A percentile compares a stretch with the other conserved stretches of the same genome.
phyloP scores from a whole-genome alignment of 1,284 basidiomycete genomes.

The Trametes hirsuta region DNA sequence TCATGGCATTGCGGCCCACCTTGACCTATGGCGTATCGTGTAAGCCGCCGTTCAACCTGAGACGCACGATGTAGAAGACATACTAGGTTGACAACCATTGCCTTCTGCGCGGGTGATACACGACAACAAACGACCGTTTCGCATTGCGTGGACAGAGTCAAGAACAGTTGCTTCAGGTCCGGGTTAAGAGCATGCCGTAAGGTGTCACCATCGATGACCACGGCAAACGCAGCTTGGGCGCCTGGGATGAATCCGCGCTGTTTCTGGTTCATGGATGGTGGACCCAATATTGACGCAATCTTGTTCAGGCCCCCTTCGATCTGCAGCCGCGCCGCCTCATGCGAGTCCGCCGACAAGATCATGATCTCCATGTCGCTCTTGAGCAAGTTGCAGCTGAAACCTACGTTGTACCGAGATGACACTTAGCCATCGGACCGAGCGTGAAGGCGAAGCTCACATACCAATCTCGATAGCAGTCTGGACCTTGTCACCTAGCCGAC shows the following conservation, averaged over 20 bases:
- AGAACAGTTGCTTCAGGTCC: constrained; percentile 83
- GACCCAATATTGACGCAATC: constrained; percentile 81
- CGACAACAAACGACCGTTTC: constrained; percentile 98
- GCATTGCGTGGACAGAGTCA: constrained; percentile 93
- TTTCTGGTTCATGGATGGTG: constrained; percentile 56
- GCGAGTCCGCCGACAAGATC: constrained; percentile 89
- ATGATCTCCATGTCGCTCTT: constrained; percentile 94
- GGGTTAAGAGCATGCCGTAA: constrained; percentile 81
- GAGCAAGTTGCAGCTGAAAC: constrained; percentile 90
- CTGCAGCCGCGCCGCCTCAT: constrained; percentile 78
- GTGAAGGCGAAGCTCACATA: constrained; percentile 18
- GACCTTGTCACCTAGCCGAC: constrained; percentile 82
- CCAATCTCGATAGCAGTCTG: constrained; percentile 98
- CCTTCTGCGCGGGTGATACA: constrained; percentile 96
- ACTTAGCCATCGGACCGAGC: neutral
- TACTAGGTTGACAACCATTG: constrained; percentile 91
- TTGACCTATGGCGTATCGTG: constrained; percentile 69
- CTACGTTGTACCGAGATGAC: constrained; percentile 24
- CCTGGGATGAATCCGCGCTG: constrained; percentile 72
- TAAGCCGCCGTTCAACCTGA: neutral
- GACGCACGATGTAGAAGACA: constrained; percentile 28
- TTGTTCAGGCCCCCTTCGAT: constrained; percentile 95
- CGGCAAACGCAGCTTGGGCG: constrained; percentile 79
- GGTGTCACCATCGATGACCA: constrained; percentile 97
- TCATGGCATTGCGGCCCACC: constrained; percentile 95